These are phyloP conservation scores for Mrakia frigida DNA, from an alignment of 768 basidiomycete genomes.

Conservation along the genomic window DNA sequence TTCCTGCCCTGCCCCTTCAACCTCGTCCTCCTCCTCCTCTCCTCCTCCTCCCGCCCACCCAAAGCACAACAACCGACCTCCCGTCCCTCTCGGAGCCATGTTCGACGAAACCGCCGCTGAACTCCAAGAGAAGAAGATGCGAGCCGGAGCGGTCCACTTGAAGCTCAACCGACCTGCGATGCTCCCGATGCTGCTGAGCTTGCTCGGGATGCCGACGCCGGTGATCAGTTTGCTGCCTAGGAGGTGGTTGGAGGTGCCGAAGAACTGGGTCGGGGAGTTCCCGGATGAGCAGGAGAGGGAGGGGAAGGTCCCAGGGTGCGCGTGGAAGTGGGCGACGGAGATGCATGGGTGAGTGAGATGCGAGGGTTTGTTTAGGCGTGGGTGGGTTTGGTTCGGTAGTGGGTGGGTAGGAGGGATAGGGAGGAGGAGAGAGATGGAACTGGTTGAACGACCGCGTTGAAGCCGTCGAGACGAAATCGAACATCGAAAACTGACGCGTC, in stretches of 20 bases:
- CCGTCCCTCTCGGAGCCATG: constrained; percentile 13
- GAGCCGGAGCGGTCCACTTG: background rate
- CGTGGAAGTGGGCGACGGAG: constrained; percentile 26
- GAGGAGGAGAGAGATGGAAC: too few relatives aligned
- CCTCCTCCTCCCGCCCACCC: background rate
- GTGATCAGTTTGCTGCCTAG: constrained; percentile 8
- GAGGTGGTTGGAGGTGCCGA: background rate
- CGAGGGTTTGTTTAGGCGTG: too few relatives aligned
- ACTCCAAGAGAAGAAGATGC: background rate
- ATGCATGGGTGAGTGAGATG: constrained; percentile 16
- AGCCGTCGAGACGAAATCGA: background rate
- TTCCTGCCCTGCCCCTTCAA: constrained; percentile 29
- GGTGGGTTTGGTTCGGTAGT: background rate
- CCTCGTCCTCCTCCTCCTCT: background rate
- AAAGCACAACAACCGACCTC: background rate
- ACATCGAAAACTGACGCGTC: constrained; percentile 1
- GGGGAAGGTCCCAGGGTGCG: constrained; percentile 19
- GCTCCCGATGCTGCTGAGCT: background rate
- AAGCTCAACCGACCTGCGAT: background rate
- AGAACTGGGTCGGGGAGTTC: background rate
- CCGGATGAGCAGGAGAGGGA: constrained; percentile 24
- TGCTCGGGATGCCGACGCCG: constrained; percentile 8
- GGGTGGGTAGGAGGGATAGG: background rate
- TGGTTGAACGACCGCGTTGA: too few relatives aligned
- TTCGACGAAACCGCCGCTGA: background rate